Evolutionary conservation across 306 rosid genomes (phyloP), one percentile per base, ranked within the genome.

Genomic region (Cicer yamashitae): DNA sequence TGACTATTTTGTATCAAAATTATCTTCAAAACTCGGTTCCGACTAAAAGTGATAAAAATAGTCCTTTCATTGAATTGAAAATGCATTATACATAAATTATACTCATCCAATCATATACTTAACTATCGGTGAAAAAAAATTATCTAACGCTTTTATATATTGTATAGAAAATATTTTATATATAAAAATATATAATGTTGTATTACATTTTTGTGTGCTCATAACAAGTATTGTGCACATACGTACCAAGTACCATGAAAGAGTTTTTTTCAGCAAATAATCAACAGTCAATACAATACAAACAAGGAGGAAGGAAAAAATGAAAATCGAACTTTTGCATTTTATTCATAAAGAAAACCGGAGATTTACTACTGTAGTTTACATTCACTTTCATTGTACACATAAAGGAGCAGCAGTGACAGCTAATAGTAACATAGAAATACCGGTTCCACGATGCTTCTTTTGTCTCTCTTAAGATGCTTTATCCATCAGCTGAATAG

Each of bases 401-500:
- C 34, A 73, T 22, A 14, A 54, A 54, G 40, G 18, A 39, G 14
- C 52, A 51, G 6, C 60, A 71, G 10, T 38, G 74, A 68, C 43
- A 63, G 10, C 10, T 74, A 66, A 72, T 61, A 51, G 78, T 63
- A 48, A 77, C 76, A 77, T 77, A 78, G 15, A 67, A 74, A 78
- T 64, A 56, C 71, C 7, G 4, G 6, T 0, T 30, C 37, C 37
- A 4, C 3, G 22, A 11, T 30, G 12, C 47, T 72, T 67, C 50
- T n/a, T 61, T 65, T 38, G 17, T 37, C 68, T 70, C 40, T 40
- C 70, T 88, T 79, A 89, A 22, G 87, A 88, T 18, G 89, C 14
- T 84, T 94, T 91, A 70, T 94, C 98, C 93, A 91, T 94, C 83
- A 94, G 91, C 77, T 91, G 97, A 67, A 94, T 94, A 37, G 97